phyloP scores from a whole-genome alignment of 179 eudicot genomes.

The Spinacia oleracea region DNA sequence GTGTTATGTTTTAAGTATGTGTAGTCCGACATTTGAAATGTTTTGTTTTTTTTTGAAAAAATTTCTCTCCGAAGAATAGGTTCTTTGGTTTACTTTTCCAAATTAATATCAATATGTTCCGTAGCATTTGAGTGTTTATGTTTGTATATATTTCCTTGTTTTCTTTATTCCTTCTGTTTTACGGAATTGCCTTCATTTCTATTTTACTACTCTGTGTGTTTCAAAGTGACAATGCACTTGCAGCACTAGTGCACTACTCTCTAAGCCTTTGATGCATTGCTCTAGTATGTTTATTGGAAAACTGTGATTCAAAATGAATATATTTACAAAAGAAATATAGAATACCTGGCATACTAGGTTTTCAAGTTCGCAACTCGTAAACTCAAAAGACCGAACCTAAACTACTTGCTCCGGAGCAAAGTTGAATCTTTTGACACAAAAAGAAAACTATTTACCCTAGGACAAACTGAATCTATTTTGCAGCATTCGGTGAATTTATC shows the following conservation, averaged over 20 bases:
- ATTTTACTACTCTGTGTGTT: neutral
- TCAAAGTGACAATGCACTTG: neutral
- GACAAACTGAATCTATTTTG: conserved; percentile 3
- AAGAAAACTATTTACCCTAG: neutral
- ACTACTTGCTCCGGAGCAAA: neutral
- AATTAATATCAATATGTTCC: neutral
- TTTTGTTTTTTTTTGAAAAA: neutral
- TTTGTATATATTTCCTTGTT: neutral
- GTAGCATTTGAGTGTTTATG: neutral
- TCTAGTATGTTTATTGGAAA: neutral
- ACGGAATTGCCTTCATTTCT: neutral
- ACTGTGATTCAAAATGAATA: neutral
- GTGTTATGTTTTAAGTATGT: neutral
- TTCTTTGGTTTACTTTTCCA: too few species aligned
- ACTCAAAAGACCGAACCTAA: neutral
- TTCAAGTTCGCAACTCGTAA: neutral
- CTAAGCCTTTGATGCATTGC: neutral
- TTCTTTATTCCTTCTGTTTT: neutral
- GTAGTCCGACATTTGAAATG: neutral
- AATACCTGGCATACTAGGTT: neutral
- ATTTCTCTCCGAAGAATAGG: neutral
- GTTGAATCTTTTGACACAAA: neutral
- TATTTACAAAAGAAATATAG: neutral
- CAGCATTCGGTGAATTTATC: conserved; percentile 1
- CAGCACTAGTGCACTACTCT: too few species aligned